Evolutionary conservation across 306 rosid genomes (phyloP), one percentile per base, ranked within the genome.

Genomic region (Biancaea sappan): DNA sequence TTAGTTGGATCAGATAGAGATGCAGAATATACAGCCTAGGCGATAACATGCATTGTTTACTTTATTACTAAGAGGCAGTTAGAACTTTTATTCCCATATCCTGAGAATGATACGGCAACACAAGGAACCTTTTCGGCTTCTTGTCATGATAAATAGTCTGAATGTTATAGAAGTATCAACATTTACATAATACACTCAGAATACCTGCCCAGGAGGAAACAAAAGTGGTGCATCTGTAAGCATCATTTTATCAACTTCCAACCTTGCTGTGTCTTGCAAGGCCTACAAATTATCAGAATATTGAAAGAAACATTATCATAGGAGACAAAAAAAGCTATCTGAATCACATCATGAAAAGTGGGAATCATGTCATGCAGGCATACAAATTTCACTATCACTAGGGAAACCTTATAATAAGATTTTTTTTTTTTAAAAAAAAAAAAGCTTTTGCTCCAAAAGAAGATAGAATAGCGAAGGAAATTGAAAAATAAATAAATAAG

Each of bases 181-280:
- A 31, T 51, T 28, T 73, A 54, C 25, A 18, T 16, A 77, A 19
- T 37, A 29, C 26, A 24, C 16, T 15, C n/a, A 79, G 64, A 47
- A 63, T 83, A 92, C 97, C 98, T 92, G 99, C 69, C 96, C 96
- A 0, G 99, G 98, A 59, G 97, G 95, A 82, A 94, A 94, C 66
- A 92, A 75, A 82, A 92, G 97, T 41, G 97, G 98, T 65, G 93
- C 93, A 82, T 94, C 97, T 8, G 99, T 94, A 44, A 94, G 93
- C 98, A 94, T 92, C 85, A 88, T 88, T 79, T 92, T 94, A 83
- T 92, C 96, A 73, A 92, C 87, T 77, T 90, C 97, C 78, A 58
- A 61, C 57, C 66, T 82, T 26, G 97, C 92, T 26, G 92, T 58
- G 63, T 79, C 84, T 60, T 73, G 88, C 79, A 85, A 80, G 84